phyloP scores from a whole-genome alignment of 805 yeast species.

The Ascoidea rubescens region DNA sequence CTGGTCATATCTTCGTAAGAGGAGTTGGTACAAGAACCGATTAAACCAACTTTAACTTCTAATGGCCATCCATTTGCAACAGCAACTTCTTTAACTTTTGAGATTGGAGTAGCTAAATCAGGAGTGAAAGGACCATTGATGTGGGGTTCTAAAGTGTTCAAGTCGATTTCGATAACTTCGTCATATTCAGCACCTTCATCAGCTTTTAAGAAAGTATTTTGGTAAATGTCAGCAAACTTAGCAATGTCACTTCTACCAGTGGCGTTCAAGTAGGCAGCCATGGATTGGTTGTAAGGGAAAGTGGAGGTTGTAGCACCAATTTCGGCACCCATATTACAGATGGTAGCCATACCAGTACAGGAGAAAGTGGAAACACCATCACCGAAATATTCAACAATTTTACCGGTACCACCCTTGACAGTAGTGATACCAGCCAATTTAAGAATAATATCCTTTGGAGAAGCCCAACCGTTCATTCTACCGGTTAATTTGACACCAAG shows the following conservation, averaged over 20 bases:
- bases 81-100: constrained; percentile 75
- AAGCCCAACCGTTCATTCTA: constrained; percentile 84
- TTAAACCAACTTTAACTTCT: constrained; percentile 85
- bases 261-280: constrained; percentile 74
- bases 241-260: constrained; percentile 81
- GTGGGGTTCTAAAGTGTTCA: constrained; percentile 84
- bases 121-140: constrained; percentile 98
- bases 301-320: constrained; percentile 97
- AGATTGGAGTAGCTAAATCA: constrained; percentile 91
- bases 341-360: constrained; percentile 98
- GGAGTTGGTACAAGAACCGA: constrained; percentile 98
- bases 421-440: constrained; percentile 89
- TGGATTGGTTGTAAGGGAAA: constrained; percentile 90
- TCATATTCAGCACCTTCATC: constrained; percentile 92
- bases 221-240: constrained; percentile 60
- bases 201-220: constrained; percentile 55
- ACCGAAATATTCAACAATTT: constrained; percentile 92
- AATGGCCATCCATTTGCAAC: constrained; percentile 83
- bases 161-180: constrained; percentile 81
- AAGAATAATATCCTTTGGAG: constrained; percentile 92
- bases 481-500: constrained; percentile 94
- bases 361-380: constrained; percentile 86
- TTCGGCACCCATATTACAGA: constrained; percentile 99
- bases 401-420: constrained; percentile 97
- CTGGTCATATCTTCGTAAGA: constrained; percentile 98